phyloP scores from a whole-genome alignment of 768 basidiomycete genomes.

The Russula olivacea region DNA sequence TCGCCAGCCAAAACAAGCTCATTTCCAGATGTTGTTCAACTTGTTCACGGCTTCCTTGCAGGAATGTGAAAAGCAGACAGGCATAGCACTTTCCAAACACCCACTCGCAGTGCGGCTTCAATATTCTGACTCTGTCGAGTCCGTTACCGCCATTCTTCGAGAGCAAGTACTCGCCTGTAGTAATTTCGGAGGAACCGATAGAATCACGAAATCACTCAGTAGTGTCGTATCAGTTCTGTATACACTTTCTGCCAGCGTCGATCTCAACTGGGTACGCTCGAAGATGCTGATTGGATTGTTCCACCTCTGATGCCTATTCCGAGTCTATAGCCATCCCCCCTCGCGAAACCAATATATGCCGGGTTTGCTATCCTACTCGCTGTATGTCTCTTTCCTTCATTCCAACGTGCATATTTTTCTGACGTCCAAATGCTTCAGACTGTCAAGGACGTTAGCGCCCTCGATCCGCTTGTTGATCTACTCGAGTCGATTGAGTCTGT shows the following conservation, averaged over 20 bases:
- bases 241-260: background rate
- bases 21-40: background rate
- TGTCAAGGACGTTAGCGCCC: background rate
- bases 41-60: background rate
- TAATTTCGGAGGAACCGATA: background rate
- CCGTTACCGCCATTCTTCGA: background rate
- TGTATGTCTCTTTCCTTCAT: background rate
- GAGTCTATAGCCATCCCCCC: background rate
- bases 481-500: background rate
- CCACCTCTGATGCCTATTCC: background rate
- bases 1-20: background rate
- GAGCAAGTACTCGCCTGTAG: background rate
- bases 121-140: background rate
- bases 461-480: background rate
- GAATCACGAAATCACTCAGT: background rate
- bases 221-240: background rate
- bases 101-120: background rate
- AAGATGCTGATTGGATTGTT: background rate
- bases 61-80: background rate
- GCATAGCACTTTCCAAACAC: background rate
- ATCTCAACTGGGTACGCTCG: background rate
- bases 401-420: background rate
- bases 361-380: background rate
- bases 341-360: background rate
- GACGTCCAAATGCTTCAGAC: background rate